These are phyloP conservation scores for Talaromyces albobiverticillius DNA, from an alignment of 2,329 filamentous ascomycete genomes.

Conservation along the genomic window DNA sequence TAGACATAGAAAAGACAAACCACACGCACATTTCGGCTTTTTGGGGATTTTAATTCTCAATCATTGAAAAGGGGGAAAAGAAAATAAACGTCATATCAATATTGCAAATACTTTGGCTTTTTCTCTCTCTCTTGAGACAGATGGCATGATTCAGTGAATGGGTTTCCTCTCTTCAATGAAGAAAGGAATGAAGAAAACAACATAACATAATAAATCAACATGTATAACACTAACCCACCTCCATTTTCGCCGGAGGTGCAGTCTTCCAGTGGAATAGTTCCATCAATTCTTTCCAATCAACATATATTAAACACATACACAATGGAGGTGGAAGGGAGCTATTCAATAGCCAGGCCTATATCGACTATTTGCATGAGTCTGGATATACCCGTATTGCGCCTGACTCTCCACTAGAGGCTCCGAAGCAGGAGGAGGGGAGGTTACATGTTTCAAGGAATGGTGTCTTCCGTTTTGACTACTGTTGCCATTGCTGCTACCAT, in stretches of 20 bases:
- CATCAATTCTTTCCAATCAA: no score
- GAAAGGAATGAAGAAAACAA: no score
- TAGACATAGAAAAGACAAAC: background rate
- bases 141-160: background rate
- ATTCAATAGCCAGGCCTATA: constrained; percentile 12
- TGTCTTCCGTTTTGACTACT: constrained; percentile 1
- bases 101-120: background rate
- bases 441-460: background rate
- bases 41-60: no score
- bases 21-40: background rate
- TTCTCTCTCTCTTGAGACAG: background rate
- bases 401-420: background rate
- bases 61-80: background rate
- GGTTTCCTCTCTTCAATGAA: no score
- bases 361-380: constrained; percentile 10
- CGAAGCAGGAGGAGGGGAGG: constrained; percentile 1
- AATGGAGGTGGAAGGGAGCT: no score
- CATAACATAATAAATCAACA: no score
- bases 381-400: constrained; percentile 6
- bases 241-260: no score
- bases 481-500: background rate
- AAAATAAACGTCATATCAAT: background rate
- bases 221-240: no score
- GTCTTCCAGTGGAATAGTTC: no score
- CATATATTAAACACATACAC: no score